A percentile compares a stretch with the other conserved stretches of the same genome.
phyloP scores from a whole-genome alignment of 768 basidiomycete species.

The Auricularia auricula-judae region DNA sequence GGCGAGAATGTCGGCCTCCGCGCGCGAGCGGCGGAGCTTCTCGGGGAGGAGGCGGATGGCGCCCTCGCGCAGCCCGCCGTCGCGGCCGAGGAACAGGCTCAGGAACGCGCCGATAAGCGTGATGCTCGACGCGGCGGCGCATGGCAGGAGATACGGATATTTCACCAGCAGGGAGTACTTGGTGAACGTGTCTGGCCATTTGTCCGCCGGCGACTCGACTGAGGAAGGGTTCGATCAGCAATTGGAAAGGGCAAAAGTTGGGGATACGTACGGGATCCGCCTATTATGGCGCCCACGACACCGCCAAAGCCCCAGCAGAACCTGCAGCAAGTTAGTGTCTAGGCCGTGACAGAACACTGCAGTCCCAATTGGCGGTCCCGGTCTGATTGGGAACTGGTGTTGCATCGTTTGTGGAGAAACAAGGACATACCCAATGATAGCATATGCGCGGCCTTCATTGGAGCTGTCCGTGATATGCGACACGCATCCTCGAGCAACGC shows the following conservation, averaged over 20 bases:
- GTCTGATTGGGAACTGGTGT: too few species aligned
- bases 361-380: conserved; percentile 6
- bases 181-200: conserved; percentile 73
- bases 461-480: conserved; percentile 78
- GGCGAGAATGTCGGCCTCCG: conserved; percentile 41
- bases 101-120: conserved; percentile 73
- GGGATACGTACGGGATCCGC: conserved; percentile 57
- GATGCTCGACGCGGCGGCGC: conserved; percentile 62
- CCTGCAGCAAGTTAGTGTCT: conserved; percentile 23
- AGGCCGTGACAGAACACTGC: background rate
- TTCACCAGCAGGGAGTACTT: conserved; percentile 53
- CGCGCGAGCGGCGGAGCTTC: conserved; percentile 34
- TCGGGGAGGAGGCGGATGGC: conserved; percentile 75
- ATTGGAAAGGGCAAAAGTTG: conserved; percentile 5
- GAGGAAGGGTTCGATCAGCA: conserved; percentile 2
- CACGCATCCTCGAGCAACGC: conserved; percentile 85
- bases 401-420: too few species aligned
- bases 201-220: conserved; percentile 78
- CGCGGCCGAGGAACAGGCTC: conserved; percentile 78
- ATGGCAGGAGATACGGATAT: conserved; percentile 89
- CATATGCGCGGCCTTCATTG: conserved; percentile 92
- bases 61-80: conserved; percentile 83
- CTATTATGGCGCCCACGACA: conserved; percentile 80
- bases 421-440: conserved; percentile 60
- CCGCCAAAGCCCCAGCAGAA: conserved; percentile 98